A percentile compares a stretch with the other conserved stretches of the same genome.
Conservation (phyloP, 192 early-diverging fungal genomes). For the Coemansia sp. region DNA sequence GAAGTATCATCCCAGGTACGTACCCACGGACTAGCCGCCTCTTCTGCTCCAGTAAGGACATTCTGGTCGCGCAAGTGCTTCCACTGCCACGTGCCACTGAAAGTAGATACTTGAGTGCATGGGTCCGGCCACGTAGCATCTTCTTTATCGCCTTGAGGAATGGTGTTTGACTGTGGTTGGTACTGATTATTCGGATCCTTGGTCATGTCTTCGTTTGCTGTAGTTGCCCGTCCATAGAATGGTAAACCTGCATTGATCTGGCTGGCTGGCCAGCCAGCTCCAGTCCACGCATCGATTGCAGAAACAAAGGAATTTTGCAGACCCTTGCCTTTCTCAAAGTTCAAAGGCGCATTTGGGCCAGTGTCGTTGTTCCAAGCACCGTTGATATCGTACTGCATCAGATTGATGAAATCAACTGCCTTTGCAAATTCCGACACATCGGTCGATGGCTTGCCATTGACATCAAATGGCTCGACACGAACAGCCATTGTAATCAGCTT, state of each 20-base stretch:
- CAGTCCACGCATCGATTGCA: constrained; percentile 58
- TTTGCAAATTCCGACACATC: constrained; percentile 65
- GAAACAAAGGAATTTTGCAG: constrained; percentile 42
- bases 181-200: constrained; percentile 52
- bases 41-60: constrained; percentile 17
- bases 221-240: constrained; percentile 63
- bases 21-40: constrained; percentile 55
- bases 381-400: constrained; percentile 71
- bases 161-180: constrained; percentile 12
- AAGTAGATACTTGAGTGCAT: constrained; percentile 29
- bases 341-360: constrained; percentile 64
- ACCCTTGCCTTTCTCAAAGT: constrained; percentile 39
- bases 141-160: constrained; percentile 54
- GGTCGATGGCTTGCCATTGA: constrained; percentile 39
- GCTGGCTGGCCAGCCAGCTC: constrained; percentile 59
- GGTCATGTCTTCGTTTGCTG: constrained; percentile 54
- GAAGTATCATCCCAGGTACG: constrained; percentile 60
- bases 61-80: constrained; percentile 59
- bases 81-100: constrained; percentile 64
- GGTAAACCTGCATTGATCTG: constrained; percentile 63
- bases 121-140: constrained; percentile 58
- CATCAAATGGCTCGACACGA: constrained; percentile 62
- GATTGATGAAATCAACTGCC: constrained; percentile 63
- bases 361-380: constrained; percentile 59
- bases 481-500: constrained; percentile 69